Conservation (phyloP, 768 basidiomycete genomes). For the Rhizopogon vinicolor region DNA sequence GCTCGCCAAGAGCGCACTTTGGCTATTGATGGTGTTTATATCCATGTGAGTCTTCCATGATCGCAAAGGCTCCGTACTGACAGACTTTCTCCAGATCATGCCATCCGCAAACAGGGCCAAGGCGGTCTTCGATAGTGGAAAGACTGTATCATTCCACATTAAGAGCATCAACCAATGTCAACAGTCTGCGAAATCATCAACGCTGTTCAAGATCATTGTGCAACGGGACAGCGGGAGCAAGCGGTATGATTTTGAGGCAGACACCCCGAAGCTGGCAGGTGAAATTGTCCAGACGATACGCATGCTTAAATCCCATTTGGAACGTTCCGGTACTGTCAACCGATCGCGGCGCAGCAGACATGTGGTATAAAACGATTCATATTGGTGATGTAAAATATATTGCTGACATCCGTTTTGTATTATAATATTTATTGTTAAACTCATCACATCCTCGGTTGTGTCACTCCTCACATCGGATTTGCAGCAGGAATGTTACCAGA, state of each 20-base stretch:
- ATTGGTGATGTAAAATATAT: background rate
- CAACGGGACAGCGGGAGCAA: conserved; percentile 73
- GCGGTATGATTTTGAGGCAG: conserved; percentile 96
- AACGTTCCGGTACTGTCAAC: conserved; percentile 59
- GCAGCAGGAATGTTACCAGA: too few species aligned
- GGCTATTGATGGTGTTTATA: conserved; percentile 93
- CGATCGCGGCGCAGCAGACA: conserved; percentile 61
- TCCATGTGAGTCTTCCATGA: conserved; percentile 53
- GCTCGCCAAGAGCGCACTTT: conserved; percentile 88
- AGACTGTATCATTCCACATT: conserved; percentile 91
- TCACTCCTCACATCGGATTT: too few species aligned
- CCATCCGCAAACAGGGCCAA: conserved; percentile 75
- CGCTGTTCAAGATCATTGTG: conserved; percentile 87
- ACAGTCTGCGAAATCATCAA: conserved; percentile 73
- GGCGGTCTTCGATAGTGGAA: conserved; percentile 83
- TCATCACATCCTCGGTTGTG: too few species aligned
- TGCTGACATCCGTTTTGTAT: background rate
- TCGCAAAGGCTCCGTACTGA: background rate
- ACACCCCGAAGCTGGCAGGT: conserved; percentile 65
- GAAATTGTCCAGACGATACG: conserved; percentile 78
- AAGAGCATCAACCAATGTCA: conserved; percentile 81
- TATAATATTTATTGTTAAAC: too few species aligned
- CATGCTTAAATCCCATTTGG: conserved; percentile 57
- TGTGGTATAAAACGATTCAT: conserved; percentile 29
- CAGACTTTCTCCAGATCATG: conserved; percentile 60